Percentiles rank a stretch among this genome's conserved stretches.
These are phyloP conservation scores for Chenopodium album DNA, from an alignment of 148 eudicot genomes.

Conservation along the genomic window DNA sequence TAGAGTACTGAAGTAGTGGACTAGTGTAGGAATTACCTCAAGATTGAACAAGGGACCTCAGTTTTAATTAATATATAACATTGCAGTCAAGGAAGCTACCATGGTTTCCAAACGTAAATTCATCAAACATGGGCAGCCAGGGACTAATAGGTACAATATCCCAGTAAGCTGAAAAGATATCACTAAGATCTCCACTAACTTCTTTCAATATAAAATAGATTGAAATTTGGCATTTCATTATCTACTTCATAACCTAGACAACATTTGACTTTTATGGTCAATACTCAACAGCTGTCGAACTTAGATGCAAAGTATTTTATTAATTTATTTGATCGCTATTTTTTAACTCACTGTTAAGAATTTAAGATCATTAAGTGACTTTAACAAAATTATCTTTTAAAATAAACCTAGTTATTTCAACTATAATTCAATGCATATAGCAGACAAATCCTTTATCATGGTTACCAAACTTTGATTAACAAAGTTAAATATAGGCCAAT, in stretches of 20 bases:
- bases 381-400: background rate
- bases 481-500: background rate
- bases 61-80: background rate
- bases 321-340: background rate
- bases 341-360: background rate
- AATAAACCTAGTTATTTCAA: background rate
- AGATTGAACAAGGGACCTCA: background rate
- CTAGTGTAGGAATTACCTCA: background rate
- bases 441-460: background rate
- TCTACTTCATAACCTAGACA: background rate
- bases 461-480: background rate
- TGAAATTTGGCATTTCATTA: background rate
- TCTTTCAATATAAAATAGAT: background rate
- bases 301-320: background rate
- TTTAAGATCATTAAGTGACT: background rate
- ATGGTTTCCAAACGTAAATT: too few relatives aligned
- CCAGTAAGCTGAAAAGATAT: background rate
- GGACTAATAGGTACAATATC: background rate
- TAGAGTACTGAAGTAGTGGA: background rate
- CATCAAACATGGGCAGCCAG: background rate
- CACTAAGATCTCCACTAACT: background rate
- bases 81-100: background rate
- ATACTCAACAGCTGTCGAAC: background rate
- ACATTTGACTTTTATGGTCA: background rate
- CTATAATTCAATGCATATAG: background rate